Evolutionary conservation across 495 filamentous ascomycete genomes (phyloP), one percentile per base, ranked within the genome.

Genomic region (Daldinia childiae): DNA sequence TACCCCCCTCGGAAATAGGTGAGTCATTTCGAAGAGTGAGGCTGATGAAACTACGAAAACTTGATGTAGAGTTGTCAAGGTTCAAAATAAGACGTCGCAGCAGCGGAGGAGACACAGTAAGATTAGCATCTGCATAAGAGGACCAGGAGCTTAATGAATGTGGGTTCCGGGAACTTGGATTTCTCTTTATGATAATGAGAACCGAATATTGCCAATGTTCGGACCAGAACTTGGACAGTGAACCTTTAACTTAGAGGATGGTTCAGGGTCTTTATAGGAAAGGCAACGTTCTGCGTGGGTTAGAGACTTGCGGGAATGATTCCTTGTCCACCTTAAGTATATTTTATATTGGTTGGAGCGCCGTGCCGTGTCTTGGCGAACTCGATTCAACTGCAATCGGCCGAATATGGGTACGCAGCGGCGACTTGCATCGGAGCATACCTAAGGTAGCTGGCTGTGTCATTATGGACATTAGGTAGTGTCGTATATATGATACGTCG

Each of bases 321-420:
- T 73, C 62, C 60, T 64, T 52, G 43, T 9, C 30, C 19, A 58
- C 43, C 43, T n/a, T 60, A 45, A 26, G 26, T 26, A 48, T 48
- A 38, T 61, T 60, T 48, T 61, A 51, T 50, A 34, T 65, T 48
- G 58, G 51, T 58, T 56, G 51, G 51, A 66, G 38, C 61, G 71
- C 65, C 61, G 62, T 62, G 39, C 62, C 65, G 71, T 58, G 56
- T 60, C 71, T 73, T 73, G 71, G 71, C 71, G 58, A 51, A 54
- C 38, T 58, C 58, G 60, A 66, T 62, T 58, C 71, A 48, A 66
- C 71, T 66, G 65, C 71, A 73, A 69, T 62, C 71, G 71, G 66
- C 71, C 71, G 71, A 59, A 66, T 54, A 73, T 69, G 62, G 71
- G 64, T 60, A 66, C 71, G 51, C 51, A 61, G 30, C 71, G 71